A percentile compares a stretch with the other conserved stretches of the same genome.
Evolutionary conservation across 2,329 filamentous ascomycete species (phyloP).

Genomic region (Sporothrix euskadiensis): DNA sequence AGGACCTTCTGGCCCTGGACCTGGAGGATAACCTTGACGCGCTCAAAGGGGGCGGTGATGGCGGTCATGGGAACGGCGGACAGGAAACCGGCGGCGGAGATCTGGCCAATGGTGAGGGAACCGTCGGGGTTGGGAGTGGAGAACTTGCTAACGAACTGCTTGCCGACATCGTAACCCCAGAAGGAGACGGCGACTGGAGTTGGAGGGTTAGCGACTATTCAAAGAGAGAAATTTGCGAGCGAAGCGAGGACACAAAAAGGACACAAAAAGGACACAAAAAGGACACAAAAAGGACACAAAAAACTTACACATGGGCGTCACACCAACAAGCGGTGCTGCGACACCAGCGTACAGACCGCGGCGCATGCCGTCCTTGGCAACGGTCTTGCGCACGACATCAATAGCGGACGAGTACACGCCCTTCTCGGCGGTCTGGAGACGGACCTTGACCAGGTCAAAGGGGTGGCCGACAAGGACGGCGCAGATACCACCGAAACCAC

Average conservation of each 20-base stretch:
- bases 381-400: conserved; percentile 85
- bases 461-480: conserved; percentile 94
- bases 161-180: conserved; percentile 94
- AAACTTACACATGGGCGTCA: conserved; percentile 95
- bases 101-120: conserved; percentile 77
- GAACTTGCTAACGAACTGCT: conserved; percentile 73
- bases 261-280: too few species aligned
- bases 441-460: conserved; percentile 97
- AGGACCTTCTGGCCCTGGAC: conserved; percentile 90
- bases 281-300: background rate
- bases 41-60: conserved; percentile 99
- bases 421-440: conserved; percentile 91
- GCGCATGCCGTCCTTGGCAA: conserved; percentile 79
- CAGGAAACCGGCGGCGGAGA: conserved; percentile 93
- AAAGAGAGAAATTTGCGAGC: background rate
- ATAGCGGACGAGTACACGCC: conserved; percentile 88
- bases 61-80: conserved; percentile 95
- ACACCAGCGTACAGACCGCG: conserved; percentile 95
- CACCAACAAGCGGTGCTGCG: conserved; percentile 87
- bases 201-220: background rate
- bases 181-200: conserved; percentile 65
- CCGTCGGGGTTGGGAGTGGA: conserved; percentile 67
- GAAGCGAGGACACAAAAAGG: background rate
- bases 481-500: conserved; percentile 90
- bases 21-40: conserved; percentile 96